These are phyloP conservation scores for Cyclotella kingstonii DNA, from an alignment of 108 stramenopile species.

Conservation along the genomic window DNA sequence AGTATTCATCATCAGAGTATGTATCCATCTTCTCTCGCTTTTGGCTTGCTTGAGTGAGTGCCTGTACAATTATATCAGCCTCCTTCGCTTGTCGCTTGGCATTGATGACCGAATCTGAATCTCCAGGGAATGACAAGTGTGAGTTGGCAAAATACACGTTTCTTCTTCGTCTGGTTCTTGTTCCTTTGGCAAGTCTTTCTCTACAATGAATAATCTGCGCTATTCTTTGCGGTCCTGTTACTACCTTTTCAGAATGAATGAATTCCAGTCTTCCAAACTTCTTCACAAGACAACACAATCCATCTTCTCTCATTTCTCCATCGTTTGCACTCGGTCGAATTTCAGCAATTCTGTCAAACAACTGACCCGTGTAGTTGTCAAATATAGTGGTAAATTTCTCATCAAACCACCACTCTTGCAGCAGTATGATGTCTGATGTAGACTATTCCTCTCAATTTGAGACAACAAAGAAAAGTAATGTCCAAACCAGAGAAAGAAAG, in stretches of 20 bases:
- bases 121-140: constrained; percentile 39
- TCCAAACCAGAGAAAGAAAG: too few relatives aligned
- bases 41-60: constrained; percentile 9
- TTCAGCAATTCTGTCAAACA: constrained; percentile 36
- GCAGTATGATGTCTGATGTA: constrained; percentile 28
- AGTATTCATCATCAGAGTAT: constrained; percentile 5
- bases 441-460: not conserved
- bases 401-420: constrained; percentile 51
- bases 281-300: constrained; percentile 35
- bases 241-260: constrained; percentile 16
- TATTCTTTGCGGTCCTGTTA: constrained; percentile 42
- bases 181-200: constrained; percentile 9
- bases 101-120: constrained; percentile 20
- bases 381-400: constrained; percentile 29
- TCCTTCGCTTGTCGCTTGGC: constrained; percentile 30
- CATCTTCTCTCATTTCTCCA: constrained; percentile 34
- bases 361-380: constrained; percentile 22
- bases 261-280: constrained; percentile 30
- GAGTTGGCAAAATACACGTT: constrained; percentile 36
- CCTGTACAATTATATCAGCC: constrained; percentile 27
- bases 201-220: constrained; percentile 40
- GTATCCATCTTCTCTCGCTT: not conserved
- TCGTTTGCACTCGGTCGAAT: constrained; percentile 21
- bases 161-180: constrained; percentile 6
- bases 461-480: not conserved